Evolutionary conservation across 2,329 filamentous ascomycete genomes (phyloP).

Genomic region (Neoarthrinium moseri): DNA sequence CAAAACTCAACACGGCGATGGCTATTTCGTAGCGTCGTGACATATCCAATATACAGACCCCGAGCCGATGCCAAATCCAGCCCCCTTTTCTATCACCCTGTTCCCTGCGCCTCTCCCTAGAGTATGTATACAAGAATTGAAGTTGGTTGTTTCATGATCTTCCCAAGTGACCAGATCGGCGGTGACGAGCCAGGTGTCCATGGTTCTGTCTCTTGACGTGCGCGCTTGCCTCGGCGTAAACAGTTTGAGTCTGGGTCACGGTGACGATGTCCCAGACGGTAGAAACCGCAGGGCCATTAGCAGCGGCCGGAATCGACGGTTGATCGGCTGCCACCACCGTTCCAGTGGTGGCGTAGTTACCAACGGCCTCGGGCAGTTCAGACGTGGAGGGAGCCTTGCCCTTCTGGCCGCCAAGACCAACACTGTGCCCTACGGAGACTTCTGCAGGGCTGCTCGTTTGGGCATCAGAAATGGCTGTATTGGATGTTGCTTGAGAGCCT

Average conservation of each 20-base stretch:
- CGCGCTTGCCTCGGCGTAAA: slow-evolving; percentile 2
- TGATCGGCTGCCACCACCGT: not conserved
- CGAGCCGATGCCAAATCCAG: too few relatives aligned
- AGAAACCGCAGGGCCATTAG: not conserved
- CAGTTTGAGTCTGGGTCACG: slow-evolving; percentile 2
- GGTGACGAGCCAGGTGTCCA: slow-evolving; percentile 6
- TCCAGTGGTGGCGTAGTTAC: not conserved
- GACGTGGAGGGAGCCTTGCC: not conserved
- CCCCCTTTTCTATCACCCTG: too few relatives aligned
- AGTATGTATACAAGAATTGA: slow-evolving; percentile 3
- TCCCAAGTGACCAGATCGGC: not conserved
- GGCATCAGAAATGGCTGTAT: not conserved
- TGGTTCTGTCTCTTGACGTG: not conserved
- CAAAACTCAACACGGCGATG: not conserved
- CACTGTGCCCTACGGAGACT: too few relatives aligned
- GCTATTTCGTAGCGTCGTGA: not conserved
- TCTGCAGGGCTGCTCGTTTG: not conserved
- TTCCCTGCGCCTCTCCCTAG: not conserved
- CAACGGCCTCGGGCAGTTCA: too few relatives aligned
- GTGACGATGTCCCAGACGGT: slow-evolving; percentile 6
- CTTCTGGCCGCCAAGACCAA: slow-evolving; percentile 1
- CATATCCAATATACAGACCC: not conserved
- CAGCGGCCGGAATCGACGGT: not conserved
- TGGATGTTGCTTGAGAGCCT: not conserved
- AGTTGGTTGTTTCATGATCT: not conserved